These are phyloP conservation scores for Rhexocercosporidium sp. DNA, from an alignment of 2,329 filamentous ascomycete genomes.

Conservation along the genomic window DNA sequence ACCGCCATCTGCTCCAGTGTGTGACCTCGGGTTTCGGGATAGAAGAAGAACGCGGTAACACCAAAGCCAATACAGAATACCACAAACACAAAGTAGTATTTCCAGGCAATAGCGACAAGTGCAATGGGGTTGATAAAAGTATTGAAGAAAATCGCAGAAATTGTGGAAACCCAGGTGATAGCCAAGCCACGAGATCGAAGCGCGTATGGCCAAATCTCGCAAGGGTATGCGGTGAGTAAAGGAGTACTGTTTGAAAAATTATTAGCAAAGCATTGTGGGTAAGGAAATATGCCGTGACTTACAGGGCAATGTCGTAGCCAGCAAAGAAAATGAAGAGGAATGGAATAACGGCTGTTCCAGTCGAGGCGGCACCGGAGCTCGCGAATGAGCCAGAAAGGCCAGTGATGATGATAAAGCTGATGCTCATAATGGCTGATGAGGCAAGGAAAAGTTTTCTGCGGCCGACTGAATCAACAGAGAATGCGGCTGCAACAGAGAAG, in stretches of 20 bases:
- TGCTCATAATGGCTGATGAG: conserved; percentile 40
- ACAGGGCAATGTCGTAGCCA: neutral
- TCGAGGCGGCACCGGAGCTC: conserved; percentile 27
- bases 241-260: neutral
- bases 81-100: conserved; percentile 36
- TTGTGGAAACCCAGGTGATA: conserved; percentile 36
- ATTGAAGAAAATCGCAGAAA: conserved; percentile 54
- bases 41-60: conserved; percentile 25
- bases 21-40: conserved; percentile 27
- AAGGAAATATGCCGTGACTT: neutral
- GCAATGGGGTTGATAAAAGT: conserved; percentile 54
- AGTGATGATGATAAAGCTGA: conserved; percentile 23
- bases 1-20: conserved; percentile 28
- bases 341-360: conserved; percentile 21
- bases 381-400: conserved; percentile 11
- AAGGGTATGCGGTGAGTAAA: conserved; percentile 32
- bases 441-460: conserved; percentile 38
- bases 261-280: conserved; percentile 2
- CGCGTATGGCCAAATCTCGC: conserved; percentile 48
- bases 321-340: neutral
- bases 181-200: conserved; percentile 45
- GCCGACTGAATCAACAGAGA: conserved; percentile 44
- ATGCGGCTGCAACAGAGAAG: conserved; percentile 44
- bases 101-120: conserved; percentile 46
- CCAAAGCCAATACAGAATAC: conserved; percentile 19